Base-by-base conservation (phyloP, 164 flowering plant species). In the Aristolochia fimbriata region DNA sequence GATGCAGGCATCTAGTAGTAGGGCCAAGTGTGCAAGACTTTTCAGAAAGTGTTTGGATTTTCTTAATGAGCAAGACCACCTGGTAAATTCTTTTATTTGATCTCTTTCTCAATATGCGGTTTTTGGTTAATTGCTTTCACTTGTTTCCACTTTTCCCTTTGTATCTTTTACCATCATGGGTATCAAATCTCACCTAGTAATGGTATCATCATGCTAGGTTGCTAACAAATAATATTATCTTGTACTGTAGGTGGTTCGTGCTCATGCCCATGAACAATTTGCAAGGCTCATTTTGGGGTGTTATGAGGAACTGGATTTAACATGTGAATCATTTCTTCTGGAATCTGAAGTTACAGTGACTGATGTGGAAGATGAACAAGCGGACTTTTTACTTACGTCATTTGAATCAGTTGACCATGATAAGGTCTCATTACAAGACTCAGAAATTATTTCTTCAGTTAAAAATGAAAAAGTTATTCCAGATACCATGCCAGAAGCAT, bases 221-320 rank as follows among this genome's bases (percentile, higher is more conserved):
- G 12, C 33, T 56, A 6, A 63, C 47, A 16, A 30, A 55, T 23
- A 43, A 47, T 24, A 46, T 68, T 21, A 25, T 59, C 43, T 33
- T 63, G 24, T 64, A 57, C 5, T 1, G 58, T 73, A 93, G 99
- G 97, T 86, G 60, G 83, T 86, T 16, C 94, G 96, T 54, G 99
- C 99, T 67, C 73, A 71, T 74, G 97, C 96, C 57, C 99, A 93
- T 70, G 99, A 93, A 69, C 97, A 93, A 74, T 90, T 83, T 77
- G 97, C 99, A 21, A 82, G 99, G 78, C 85, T 93, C 22, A 82
- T 93, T 59, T 76, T 93, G 65, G 81, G 68, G 59, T 73, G 76
- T 65, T 79, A 85, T 25, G 86, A 81, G 59, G 91, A 85, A 33
- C 54, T 83, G 46, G 90, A 86, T 65, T 69, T 85, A 24, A 70